Percentiles rank a stretch among this genome's conserved stretches.
phyloP scores from a whole-genome alignment of 2,329 filamentous ascomycete species.

The Moelleriella libera region DNA sequence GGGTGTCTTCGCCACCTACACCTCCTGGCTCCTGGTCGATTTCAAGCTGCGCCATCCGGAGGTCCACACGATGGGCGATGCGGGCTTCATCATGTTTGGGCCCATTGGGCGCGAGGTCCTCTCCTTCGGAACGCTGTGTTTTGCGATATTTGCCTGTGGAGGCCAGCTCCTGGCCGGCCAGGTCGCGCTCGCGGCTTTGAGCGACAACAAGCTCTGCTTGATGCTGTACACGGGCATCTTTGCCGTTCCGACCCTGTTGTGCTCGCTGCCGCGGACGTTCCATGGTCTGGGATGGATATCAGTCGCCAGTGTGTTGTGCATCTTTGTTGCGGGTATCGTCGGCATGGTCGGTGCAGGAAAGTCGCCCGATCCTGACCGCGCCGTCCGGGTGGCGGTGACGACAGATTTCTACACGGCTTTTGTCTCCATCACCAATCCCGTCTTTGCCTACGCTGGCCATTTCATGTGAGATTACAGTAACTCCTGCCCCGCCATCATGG shows the following conservation, averaged over 20 bases:
- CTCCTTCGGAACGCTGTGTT: constrained; percentile 32
- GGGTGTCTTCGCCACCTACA: constrained; percentile 35
- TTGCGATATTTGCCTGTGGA: constrained; percentile 35
- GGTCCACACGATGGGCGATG: constrained; percentile 44
- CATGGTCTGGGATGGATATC: constrained; percentile 32
- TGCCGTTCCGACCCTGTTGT: constrained; percentile 28
- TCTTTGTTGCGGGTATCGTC: constrained; percentile 33
- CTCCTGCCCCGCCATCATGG: background rate
- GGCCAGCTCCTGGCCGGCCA: constrained; percentile 36
- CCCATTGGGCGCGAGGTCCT: constrained; percentile 34
- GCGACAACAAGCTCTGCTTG: constrained; percentile 29
- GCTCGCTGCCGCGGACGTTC: constrained; percentile 33
- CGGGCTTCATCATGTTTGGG: constrained; percentile 38
- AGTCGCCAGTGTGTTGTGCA: constrained; percentile 27
- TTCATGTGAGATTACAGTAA: constrained; percentile 21
- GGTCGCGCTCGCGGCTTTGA: constrained; percentile 30
- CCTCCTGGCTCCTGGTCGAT: constrained; percentile 30
- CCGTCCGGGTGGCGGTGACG: constrained; percentile 20
- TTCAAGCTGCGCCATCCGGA: constrained; percentile 40
- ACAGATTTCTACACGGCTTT: constrained; percentile 17
- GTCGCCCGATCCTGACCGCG: constrained; percentile 20
- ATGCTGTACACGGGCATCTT: constrained; percentile 37
- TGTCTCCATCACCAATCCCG: constrained; percentile 26
- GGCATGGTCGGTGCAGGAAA: constrained; percentile 34
- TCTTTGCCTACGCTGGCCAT: constrained; percentile 37